Evolutionary conservation across 495 filamentous ascomycete genomes (phyloP), one percentile per base, ranked within the genome.

Genomic region (Daldinia decipiens): DNA sequence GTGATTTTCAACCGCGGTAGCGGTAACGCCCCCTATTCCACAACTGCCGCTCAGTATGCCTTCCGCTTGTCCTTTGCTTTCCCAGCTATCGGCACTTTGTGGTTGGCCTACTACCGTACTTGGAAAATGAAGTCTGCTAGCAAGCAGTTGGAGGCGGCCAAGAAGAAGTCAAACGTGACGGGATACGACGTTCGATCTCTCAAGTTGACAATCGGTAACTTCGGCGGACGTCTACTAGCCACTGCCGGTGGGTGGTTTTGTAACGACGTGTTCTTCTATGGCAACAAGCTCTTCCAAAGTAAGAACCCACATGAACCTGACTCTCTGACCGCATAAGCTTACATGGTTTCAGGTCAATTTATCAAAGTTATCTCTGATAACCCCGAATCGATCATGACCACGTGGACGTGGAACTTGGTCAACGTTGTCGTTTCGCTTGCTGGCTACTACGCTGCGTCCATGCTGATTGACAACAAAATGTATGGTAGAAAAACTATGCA

Each of bases 221-320:
- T 97, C 59, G 92, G 92, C 50, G 87, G 88, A 52, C 92, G 94
- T 54, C 79, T 97, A 31, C 75, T 97, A n/a, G 94, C 93, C 17
- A 97, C 94, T 29, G 87, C 92, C 29, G 90, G 90, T 54, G 86
- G 86, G 15, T 97, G 94, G 93, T 97, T 91, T 78, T 89, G 87
- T 82, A 97, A 97, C 77, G 94, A 97, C 78, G 88, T 97, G 19
- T 97, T 97, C 87, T 97, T 97, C 83, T 97, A 97, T 80, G 94
- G 93, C 70, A 97, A 97, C 90, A 97, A 97, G 87, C 89, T 97
- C 39, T 97, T 97, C 86, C 93, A 96, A 81, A 85, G 84, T 74
- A 67, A 67, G 74, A 62, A 34, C 12, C 9, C 8, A 24, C 12
- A 8, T 2, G 0, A 15, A 12, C 12, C 11, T 8, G 26, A 19